Percentiles rank a stretch among this genome's conserved stretches.
Conservation (phyloP, 2,329 filamentous ascomycete genomes). For the Berkeleyomyces rouxiae region DNA sequence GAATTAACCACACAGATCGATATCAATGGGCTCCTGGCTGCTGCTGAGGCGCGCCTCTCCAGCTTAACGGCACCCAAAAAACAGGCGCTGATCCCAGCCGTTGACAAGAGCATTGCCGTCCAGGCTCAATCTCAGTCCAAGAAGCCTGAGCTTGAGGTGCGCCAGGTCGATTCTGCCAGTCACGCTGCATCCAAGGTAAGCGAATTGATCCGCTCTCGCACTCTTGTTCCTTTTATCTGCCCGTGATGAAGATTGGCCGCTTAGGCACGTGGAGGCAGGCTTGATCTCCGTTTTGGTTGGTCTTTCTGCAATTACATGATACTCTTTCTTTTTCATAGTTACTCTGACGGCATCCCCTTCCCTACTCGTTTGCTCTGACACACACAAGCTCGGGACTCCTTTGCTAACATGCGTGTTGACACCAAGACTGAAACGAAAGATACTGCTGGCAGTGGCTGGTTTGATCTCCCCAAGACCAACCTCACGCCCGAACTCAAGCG, state of each 20-base stretch:
- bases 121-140: not conserved
- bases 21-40: conserved; percentile 19
- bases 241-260: conserved; percentile 27
- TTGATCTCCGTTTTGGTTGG: conserved; percentile 26
- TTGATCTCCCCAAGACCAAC: conserved; percentile 67
- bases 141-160: conserved; percentile 3
- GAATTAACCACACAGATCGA: conserved; percentile 13
- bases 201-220: not conserved
- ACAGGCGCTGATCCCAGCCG: not conserved
- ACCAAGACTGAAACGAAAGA: conserved; percentile 15
- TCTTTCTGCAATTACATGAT: conserved; percentile 39
- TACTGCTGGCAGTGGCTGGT: conserved; percentile 72
- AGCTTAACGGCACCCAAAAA: conserved; percentile 5
- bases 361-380: conserved; percentile 6
- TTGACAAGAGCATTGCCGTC: not conserved
- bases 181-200: conserved; percentile 18
- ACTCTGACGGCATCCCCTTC: conserved; percentile 39
- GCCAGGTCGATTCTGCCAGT: not conserved
- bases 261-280: conserved; percentile 24
- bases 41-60: conserved; percentile 4
- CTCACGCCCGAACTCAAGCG: conserved; percentile 73
- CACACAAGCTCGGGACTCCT: not conserved
- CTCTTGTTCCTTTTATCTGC: conserved; percentile 11
- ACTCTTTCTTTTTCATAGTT: conserved; percentile 50
- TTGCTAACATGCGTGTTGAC: not conserved